A percentile compares a stretch with the other conserved stretches of the same genome.
phyloP scores from a whole-genome alignment of 495 filamentous ascomycete genomes.

The Chaetomium cochliodes region DNA sequence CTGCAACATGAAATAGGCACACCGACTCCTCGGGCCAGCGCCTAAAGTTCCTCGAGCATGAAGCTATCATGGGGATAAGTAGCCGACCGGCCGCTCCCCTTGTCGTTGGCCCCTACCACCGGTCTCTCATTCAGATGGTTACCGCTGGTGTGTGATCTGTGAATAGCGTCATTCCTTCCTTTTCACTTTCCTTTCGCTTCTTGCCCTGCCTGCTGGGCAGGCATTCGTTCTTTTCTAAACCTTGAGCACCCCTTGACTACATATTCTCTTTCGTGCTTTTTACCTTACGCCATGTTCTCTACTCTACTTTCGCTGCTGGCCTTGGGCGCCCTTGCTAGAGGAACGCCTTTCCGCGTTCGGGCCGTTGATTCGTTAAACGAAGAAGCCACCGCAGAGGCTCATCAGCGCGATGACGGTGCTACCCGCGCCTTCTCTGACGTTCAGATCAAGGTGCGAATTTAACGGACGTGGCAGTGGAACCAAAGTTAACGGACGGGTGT shows the following conservation, averaged over 20 bases:
- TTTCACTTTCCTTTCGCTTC: conserved; percentile 25
- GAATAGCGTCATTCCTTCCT: conserved; percentile 32
- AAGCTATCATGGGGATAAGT: conserved; percentile 22
- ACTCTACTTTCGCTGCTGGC: conserved; percentile 32
- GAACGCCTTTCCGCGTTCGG: conserved; percentile 32
- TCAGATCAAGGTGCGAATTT: conserved; percentile 45
- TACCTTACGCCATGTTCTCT: conserved; percentile 26
- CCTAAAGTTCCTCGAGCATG: conserved; percentile 10
- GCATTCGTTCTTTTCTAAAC: conserved; percentile 32
- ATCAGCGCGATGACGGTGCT: conserved; percentile 48
- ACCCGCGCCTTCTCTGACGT: conserved; percentile 49
- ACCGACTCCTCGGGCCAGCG: conserved; percentile 6
- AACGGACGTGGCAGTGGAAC: not conserved
- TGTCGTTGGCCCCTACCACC: conserved; percentile 4
- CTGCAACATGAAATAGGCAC: not conserved
- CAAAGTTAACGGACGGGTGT: not conserved
- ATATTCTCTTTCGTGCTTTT: conserved; percentile 11
- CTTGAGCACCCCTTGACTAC: conserved; percentile 7
- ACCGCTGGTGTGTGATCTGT: conserved; percentile 20
- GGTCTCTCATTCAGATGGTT: conserved; percentile 10
- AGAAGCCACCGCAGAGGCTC: conserved; percentile 51
- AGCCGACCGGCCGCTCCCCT: conserved; percentile 12
- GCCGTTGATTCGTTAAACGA: conserved; percentile 45
- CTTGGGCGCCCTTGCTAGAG: conserved; percentile 30
- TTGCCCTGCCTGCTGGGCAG: conserved; percentile 37